A percentile compares a stretch with the other conserved stretches of the same genome.
phyloP scores from a whole-genome alignment of 805 yeast genomes.

The Schwanniomyces vanrijiae region DNA sequence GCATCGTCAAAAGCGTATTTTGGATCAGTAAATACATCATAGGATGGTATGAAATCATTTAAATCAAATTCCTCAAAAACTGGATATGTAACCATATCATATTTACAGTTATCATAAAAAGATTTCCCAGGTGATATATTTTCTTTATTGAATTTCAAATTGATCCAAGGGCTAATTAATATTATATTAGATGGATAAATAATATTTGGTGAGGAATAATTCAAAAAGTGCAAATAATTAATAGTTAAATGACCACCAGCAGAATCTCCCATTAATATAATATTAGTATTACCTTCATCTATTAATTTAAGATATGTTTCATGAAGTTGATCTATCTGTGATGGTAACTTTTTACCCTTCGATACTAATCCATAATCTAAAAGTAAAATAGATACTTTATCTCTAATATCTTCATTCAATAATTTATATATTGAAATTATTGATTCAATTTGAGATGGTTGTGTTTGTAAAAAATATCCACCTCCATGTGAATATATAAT shows the following conservation, averaged over 20 bases:
- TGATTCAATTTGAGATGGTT: conserved; percentile 25
- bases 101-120: conserved; percentile 24
- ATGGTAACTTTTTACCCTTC: conserved; percentile 30
- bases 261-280: conserved; percentile 41
- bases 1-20: conserved; percentile 12
- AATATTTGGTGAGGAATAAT: conserved; percentile 7
- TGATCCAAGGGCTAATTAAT: conserved; percentile 41
- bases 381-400: conserved; percentile 22
- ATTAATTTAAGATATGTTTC: conserved; percentile 23
- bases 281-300: conserved; percentile 22
- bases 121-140: conserved; percentile 32
- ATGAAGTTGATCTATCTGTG: conserved; percentile 32
- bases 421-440: conserved; percentile 27
- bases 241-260: conserved; percentile 43
- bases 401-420: conserved; percentile 18
- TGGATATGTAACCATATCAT: conserved; percentile 19
- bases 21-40: background rate
- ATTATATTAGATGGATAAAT: conserved; percentile 26
- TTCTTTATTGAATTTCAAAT: conserved; percentile 19
- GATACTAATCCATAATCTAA: conserved; percentile 33
- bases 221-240: conserved; percentile 28
- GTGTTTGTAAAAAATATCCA: conserved; percentile 3
- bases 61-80: conserved; percentile 6
- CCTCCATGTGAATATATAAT: conserved; percentile 42
- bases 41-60: background rate